Evolutionary conservation across 805 yeast genomes (phyloP), one percentile per base, ranked within the genome.

Genomic region (Candida nonsorbophila): DNA sequence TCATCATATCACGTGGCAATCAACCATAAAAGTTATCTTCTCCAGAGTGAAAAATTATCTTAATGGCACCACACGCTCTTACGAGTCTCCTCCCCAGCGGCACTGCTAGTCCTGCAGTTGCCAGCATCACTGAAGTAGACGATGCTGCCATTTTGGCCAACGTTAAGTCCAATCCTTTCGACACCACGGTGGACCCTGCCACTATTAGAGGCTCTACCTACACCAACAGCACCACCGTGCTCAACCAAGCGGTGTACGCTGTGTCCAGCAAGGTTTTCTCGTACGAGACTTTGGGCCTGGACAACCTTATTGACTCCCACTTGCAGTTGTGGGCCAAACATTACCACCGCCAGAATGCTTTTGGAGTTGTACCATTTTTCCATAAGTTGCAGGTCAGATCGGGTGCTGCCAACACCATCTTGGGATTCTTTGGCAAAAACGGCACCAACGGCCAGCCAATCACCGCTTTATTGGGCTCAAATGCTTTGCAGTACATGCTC

Each of bases 371-470:
- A 31, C 92, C 94, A 16, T 64, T 65, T 30, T 55, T 80, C 42
- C 65, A 75, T 48, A 61, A 71, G 39, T 55, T 80, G 33, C 86
- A 87, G 48, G 73, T 84, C 33, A 77, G 95, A 52, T 64, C 81
- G 2, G 97, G 96, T 45, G 92, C 95, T 18, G 84, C 90, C 25
- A 70, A 77, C 38, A 73, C 84, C 16, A 69, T 90, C 25, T 62
- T 84, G 28, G 97, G 96, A 21, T 88, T 79, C 58, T 54, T 74
- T 30, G 38, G 49, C 24, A 48, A 46, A 27, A 42, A 45, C 30
- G 58, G 58, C 6, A 50, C 60, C 27, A 48, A 47, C 25, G 54
- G 55, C 21, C 62, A 64, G 21, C 69, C 54, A 15, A 44, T 53
- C 37, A 70, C 47, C 65, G 79, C 37, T 29, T 51, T 88, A 21